Evolutionary conservation across 2,329 filamentous ascomycete species (phyloP), one percentile per base, ranked within the genome.

Genomic region (Bimuria novae-zelandiae): DNA sequence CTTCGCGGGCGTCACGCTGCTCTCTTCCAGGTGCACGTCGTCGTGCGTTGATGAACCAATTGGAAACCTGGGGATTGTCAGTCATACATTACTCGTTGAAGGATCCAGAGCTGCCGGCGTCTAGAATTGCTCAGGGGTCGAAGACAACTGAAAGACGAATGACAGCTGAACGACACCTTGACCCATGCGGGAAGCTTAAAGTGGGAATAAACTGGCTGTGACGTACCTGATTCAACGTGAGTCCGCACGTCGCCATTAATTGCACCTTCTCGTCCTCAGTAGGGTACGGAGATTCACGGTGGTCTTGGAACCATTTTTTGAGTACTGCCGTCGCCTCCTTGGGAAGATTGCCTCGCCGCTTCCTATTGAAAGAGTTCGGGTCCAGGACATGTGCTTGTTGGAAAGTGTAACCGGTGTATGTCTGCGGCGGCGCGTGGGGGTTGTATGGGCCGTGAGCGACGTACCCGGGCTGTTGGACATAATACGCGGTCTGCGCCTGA

Each of bases 231-330:
- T 88, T 92, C 77, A 95, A 87, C 49, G 89, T 88, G 23, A 96
- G 78, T 0, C 86, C 86, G 0, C 91, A 96, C 66, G 85, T 80
- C 41, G 82, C 82, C 81, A 92, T 90, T 42, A 96, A 80, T 54
- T 89, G 84, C 68, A 92, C 85, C 74, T 96, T 95, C 76, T 95
- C 89, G 57, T 95, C 90, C 72, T 95, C 90, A 4, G 86, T 92
- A 1, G 91, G 91, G 69, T 96, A 96, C 0, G 91, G 90, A 67
- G 94, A 90, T 8, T 62, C 55, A 16, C 64, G 50, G 49, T 73
- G 67, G 23, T 58, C 55, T 3, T 46, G n/a, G 60, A 95, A 92
- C 92, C 92, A 96, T 0, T 84, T 79, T 49, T 89, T 84, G 35
- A 96, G 79, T 60, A 89, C 87, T 68, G 92, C 89, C 0, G 91